Percentiles rank a stretch among this genome's conserved stretches.
phyloP scores from a whole-genome alignment of 1,139 yeast species.

The Petasospora fabianii region DNA sequence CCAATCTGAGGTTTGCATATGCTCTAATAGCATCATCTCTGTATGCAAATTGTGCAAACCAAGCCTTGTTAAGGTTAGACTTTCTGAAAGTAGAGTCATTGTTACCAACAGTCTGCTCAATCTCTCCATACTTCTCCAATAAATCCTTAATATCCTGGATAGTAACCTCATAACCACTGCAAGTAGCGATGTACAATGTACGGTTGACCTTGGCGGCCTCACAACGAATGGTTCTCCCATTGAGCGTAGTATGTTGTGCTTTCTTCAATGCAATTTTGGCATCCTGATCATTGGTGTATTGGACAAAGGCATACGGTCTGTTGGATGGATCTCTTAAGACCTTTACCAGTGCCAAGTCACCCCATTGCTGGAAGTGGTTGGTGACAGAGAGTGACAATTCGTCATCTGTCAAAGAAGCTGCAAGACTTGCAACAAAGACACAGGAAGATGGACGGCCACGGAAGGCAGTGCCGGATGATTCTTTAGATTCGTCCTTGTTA shows the following conservation, averaged over 20 bases:
- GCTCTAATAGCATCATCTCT: constrained; percentile 92
- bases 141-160: constrained; percentile 34
- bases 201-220: constrained; percentile 91
- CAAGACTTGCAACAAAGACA: constrained; percentile 80
- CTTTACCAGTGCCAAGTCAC: constrained; percentile 68
- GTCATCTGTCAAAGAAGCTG: constrained; percentile 62
- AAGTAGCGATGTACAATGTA: constrained; percentile 57
- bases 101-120: constrained; percentile 62
- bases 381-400: constrained; percentile 66
- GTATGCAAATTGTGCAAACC: constrained; percentile 81
- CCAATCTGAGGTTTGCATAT: constrained; percentile 62
- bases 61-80: constrained; percentile 39
- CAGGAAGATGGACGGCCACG: constrained; percentile 73
- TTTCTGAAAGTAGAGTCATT: constrained; percentile 37
- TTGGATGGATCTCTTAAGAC: constrained; percentile 79
- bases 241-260: constrained; percentile 66
- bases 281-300: constrained; percentile 67
- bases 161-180: constrained; percentile 28
- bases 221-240: constrained; percentile 78
- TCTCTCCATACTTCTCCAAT: constrained; percentile 60
- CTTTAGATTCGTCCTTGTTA: constrained; percentile 15
- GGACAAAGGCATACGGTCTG: constrained; percentile 94
- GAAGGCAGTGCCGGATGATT: constrained; percentile 18
- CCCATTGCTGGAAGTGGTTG: constrained; percentile 62
- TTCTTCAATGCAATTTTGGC: constrained; percentile 63